Evolutionary conservation across 176 grass and related monocot species (phyloP), one percentile per base, ranked within the genome.

Genomic region (Oryza coarctata): DNA sequence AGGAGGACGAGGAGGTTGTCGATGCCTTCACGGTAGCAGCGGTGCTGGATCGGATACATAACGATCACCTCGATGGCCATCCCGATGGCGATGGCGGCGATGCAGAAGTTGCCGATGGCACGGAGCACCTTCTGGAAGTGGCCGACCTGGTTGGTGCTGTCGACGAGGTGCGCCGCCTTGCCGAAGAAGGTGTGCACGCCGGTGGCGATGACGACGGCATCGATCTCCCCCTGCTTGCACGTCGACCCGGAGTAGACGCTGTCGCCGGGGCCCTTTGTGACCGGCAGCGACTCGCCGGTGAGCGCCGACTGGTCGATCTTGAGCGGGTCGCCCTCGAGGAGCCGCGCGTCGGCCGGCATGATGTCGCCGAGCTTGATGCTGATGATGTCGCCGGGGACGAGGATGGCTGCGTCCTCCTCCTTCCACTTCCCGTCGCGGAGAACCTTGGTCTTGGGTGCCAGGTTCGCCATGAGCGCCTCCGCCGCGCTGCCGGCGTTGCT

Each of bases 111-210:
- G 3, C 97, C 97, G 12, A 99, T 99, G 63, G 97, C 85, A 4
- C 62, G 82, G 31, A 99, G 93, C 18, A 99, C 97, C 87, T 87
- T 81, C 82, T 99, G 97, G 81, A 99, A 99, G 80, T 99, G 97
- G 2, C 97, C 97, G 1, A 94, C 89, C 80, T 96, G 93, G 50
- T 94, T 99, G 5, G 97, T 99, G 85, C 85, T 96, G 80, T 96
- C 91, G 0, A 99, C 97, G 7, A 99, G 88, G 85, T 99, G 93
- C 9, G 97, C 97, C 23, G 97, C 97, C 82, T 99, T 96, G 15
- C 97, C 97, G 27, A 99, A 99, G 78, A 99, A 99, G 77, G 97
- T 99, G 83, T 96, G 97, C 25, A 99, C 97, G 27, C 97, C 93
- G 12, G 93, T 95, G 87, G 91, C 93, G 23, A 93, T 93, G 35